These are phyloP conservation scores for Cyanidioschyzon merolae DNA, from an alignment of 23 red algal species.

Conservation along the genomic window DNA sequence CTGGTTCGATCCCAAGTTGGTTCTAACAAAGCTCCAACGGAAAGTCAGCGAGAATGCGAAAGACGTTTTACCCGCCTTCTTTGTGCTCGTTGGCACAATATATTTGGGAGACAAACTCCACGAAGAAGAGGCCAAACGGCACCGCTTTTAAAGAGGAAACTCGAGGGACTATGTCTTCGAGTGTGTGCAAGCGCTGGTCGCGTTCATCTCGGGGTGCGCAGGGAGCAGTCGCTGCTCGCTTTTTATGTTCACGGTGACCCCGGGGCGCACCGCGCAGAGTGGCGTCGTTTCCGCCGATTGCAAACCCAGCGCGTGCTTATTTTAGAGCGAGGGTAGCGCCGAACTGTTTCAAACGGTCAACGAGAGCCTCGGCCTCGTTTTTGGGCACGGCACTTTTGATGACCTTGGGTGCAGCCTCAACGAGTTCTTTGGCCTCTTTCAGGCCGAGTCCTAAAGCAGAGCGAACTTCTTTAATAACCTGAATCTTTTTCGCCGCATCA, in stretches of 20 bases:
- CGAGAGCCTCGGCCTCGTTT: conserved; percentile 76
- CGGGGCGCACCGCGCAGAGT: too few relatives aligned
- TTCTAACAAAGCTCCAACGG: conserved; percentile 63
- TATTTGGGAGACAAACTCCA: conserved; percentile 53
- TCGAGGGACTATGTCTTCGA: neutral
- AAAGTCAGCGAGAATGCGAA: conserved; percentile 42
- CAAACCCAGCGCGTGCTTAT: too few relatives aligned
- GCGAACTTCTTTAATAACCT: conserved; percentile 96
- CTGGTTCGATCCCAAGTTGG: conserved; percentile 47
- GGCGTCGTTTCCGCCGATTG: too few relatives aligned
- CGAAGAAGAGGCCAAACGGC: conserved; percentile 44
- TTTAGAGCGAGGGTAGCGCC: conserved; percentile 70
- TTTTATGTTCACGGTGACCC: too few relatives aligned
- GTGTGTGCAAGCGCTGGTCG: neutral
- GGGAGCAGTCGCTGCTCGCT: too few relatives aligned
- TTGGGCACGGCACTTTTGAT: conserved; percentile 79
- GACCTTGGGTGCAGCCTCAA: conserved; percentile 90
- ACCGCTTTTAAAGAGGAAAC: neutral
- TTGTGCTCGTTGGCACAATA: conserved; percentile 50
- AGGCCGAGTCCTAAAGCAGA: conserved; percentile 72
- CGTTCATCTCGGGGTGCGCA: too few relatives aligned
- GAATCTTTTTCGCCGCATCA: conserved; percentile 96
- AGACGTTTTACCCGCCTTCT: conserved; percentile 40
- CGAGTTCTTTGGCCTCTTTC: conserved; percentile 98
- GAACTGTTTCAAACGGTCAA: conserved; percentile 58